phyloP scores from a whole-genome alignment of 1,139 yeast species.

The Pichia sp. region DNA sequence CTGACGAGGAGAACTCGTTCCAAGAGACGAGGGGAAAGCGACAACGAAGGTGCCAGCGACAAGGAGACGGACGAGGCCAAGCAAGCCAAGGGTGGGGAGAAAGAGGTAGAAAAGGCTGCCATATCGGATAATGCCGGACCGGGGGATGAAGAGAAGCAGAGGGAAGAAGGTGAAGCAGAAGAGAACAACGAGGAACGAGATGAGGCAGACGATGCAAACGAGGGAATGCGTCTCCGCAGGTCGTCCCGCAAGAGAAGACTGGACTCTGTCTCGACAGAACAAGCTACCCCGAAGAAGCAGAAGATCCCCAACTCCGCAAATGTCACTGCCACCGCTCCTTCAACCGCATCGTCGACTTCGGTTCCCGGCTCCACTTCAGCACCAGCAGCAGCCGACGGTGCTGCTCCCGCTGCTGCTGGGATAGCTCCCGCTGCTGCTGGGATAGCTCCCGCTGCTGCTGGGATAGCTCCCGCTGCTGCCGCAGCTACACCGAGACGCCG shows the following conservation, averaged over 20 bases:
- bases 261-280: neutral
- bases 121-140: conserved; percentile 1
- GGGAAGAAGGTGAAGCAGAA: conserved; percentile 9
- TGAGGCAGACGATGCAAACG: neutral
- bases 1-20: conserved; percentile 13
- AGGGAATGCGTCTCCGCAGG: conserved; percentile 4
- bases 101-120: neutral
- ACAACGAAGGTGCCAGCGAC: conserved; percentile 5
- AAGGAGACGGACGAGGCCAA: conserved; percentile 1
- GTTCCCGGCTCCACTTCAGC: neutral
- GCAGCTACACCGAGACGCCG: conserved; percentile 11
- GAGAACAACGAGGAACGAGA: conserved; percentile 11
- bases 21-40: conserved; percentile 7
- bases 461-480: neutral
- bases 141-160: conserved; percentile 5
- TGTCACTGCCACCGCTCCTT: neutral
- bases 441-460: neutral
- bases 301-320: neutral
- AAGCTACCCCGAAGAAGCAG: neutral
- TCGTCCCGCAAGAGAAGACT: conserved; percentile 8
- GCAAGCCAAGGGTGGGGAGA: neutral
- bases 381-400: no score
- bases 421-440: neutral
- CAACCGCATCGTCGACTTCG: neutral
- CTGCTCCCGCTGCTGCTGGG: neutral